These are phyloP conservation scores for Quercus lobata DNA, from an alignment of 331 rosid species.

Conservation along the genomic window DNA sequence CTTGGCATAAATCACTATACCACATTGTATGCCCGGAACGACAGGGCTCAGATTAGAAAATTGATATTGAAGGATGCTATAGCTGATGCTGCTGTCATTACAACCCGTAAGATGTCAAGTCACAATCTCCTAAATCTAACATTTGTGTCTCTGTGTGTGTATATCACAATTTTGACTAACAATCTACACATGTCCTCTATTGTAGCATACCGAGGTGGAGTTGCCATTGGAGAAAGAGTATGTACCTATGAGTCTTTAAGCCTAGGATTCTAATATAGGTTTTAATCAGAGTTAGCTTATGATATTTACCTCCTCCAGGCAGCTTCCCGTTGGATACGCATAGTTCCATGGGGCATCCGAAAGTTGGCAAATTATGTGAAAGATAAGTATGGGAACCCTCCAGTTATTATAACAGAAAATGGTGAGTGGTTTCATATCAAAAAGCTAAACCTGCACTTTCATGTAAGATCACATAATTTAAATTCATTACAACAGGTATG, in stretches of 20 bases:
- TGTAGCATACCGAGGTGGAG: conserved; percentile 59
- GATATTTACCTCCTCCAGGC: conserved; percentile 50
- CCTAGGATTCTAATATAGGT: conserved; percentile 8
- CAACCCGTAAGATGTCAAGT: conserved; percentile 53
- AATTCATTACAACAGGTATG: conserved; percentile 56
- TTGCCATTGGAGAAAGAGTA: conserved; percentile 87
- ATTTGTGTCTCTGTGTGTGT: neutral
- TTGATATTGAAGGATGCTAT: conserved; percentile 61
- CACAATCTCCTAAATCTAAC: neutral
- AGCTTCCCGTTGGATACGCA: conserved; percentile 78
- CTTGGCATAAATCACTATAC: conserved; percentile 89
- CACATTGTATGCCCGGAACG: conserved; percentile 74
- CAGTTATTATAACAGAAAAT: conserved; percentile 76
- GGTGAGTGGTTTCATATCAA: conserved; percentile 37
- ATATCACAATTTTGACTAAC: conserved; percentile 11
- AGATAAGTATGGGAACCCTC: conserved; percentile 60
- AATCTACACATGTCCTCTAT: conserved; percentile 16
- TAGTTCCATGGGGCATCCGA: conserved; percentile 93
- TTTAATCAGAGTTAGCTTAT: conserved; percentile 19
- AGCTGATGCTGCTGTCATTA: conserved; percentile 77
- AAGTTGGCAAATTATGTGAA: conserved; percentile 64
- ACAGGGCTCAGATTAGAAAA: conserved; percentile 58
- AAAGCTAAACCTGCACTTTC: neutral
- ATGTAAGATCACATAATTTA: neutral
- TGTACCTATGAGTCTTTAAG: conserved; percentile 22